phyloP scores from a whole-genome alignment of 108 stramenopile species.

The Cyclotella atomus region DNA sequence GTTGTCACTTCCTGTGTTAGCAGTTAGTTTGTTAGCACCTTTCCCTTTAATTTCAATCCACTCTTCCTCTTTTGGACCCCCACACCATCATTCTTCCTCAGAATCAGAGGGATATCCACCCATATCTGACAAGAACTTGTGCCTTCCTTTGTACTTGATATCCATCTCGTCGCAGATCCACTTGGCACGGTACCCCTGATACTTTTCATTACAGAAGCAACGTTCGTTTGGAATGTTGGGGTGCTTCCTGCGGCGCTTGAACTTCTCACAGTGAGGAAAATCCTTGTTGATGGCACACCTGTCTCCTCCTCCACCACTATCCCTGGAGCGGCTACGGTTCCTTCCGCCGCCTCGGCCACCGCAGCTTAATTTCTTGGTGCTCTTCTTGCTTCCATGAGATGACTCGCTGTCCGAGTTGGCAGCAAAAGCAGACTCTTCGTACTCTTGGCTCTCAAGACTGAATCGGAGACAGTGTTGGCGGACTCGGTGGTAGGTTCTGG shows the following conservation, averaged over 20 bases:
- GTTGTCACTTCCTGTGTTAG: background rate
- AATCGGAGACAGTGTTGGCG: background rate
- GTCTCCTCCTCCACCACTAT: background rate
- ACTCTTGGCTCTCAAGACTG: background rate
- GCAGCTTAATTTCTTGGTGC: background rate
- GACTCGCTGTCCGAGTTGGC: background rate
- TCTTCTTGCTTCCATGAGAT: background rate
- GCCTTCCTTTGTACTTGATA: conserved; percentile 1
- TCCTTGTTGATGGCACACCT: background rate
- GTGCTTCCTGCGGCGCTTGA: background rate
- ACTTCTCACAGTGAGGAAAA: background rate
- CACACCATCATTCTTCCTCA: conserved; percentile 13
- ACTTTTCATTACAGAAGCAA: conserved; percentile 4
- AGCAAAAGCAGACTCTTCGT: background rate
- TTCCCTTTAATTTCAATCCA: conserved; percentile 7
- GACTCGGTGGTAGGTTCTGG: background rate
- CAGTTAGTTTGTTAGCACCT: background rate
- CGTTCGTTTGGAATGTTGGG: conserved; percentile 1
- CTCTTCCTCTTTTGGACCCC: conserved; percentile 8
- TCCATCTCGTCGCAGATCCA: conserved; percentile 16
- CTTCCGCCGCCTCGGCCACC: background rate
- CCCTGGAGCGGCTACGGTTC: background rate
- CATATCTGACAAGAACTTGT: conserved; percentile 6
- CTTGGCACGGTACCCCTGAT: conserved; percentile 11
- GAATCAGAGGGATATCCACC: conserved; percentile 2